Base-by-base conservation (phyloP, 805 yeast genomes). In the Hemisphaericaspora nanyangensis region DNA sequence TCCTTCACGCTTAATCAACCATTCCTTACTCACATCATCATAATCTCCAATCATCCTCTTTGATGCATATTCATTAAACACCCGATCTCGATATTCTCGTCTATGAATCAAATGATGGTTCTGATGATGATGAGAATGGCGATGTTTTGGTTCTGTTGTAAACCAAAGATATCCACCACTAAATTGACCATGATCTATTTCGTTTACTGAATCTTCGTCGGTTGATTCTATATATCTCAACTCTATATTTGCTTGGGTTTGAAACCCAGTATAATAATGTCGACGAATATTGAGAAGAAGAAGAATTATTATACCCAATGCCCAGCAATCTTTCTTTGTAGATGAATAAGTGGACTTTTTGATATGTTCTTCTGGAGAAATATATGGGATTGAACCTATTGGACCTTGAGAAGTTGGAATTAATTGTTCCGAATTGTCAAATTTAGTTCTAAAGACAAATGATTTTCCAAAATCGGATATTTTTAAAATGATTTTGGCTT, bases 361-460 rank as follows among this genome's bases (percentile, higher is more conserved):
- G 70, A 32, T 58, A 54, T 77, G 85, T 59, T 90, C 96, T 55
- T 89, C 97, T 0, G 97, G 97, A 0, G 96, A 86, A 57, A 88
- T 87, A 61, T 87, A 90, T 1, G 96, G 93, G 42, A 81, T 91
- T 1, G 95, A 83, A 3, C 97, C 97, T 52, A 90, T 77, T 3
- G 69, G 68, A n/a, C 95, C 95, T 17, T 68, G 61, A 25, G 82
- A 74, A 37, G 76, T 68, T 52, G 82, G 89, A 13, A 44, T 42
- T 6, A 48, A 40, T 34, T 62, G 69, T 34, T 63, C 68, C 4
- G 39, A 19, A 11, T 30, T n/a, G 35, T 81, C 82, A 95, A 95
- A 90, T 3, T 89, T 87, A 39, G 95, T 88, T 46, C 85, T 79
- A 60, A 90, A 85, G 24, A 93, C 95, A 43, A 85, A 90, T 34